A percentile compares a stretch with the other conserved stretches of the same genome.
These are phyloP conservation scores for Dothiorella sarmentorum DNA, from an alignment of 2,329 filamentous ascomycete genomes.

Conservation along the genomic window DNA sequence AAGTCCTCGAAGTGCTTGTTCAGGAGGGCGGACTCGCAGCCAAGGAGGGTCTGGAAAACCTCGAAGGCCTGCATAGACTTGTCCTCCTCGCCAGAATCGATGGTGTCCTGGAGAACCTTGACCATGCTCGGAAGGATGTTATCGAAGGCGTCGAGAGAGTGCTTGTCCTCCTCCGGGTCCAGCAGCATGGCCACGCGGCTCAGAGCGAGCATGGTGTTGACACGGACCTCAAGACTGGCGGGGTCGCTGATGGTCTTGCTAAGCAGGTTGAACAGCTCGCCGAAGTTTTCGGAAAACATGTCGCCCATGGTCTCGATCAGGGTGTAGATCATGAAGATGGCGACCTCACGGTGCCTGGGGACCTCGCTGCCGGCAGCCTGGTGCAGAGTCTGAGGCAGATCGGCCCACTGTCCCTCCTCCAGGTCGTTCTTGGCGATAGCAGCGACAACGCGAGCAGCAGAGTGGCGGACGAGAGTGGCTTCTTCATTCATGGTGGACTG, in stretches of 20 bases:
- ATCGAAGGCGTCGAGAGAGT: constrained; percentile 72
- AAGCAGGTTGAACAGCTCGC: constrained; percentile 79
- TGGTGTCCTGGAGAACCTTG: constrained; percentile 77
- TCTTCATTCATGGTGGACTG: constrained; percentile 79
- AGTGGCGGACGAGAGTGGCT: constrained; percentile 74
- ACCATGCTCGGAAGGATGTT: constrained; percentile 84
- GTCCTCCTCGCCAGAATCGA: constrained; percentile 79
- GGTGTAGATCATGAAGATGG: constrained; percentile 88
- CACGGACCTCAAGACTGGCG: constrained; percentile 84
- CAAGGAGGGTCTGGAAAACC: constrained; percentile 92
- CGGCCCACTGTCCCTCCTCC: constrained; percentile 78
- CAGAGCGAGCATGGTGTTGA: constrained; percentile 90
- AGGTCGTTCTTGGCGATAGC: constrained; percentile 83
- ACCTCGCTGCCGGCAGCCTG: constrained; percentile 73
- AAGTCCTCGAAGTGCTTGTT: constrained; percentile 85
- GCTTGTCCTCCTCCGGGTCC: constrained; percentile 78
- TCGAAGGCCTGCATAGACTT: constrained; percentile 88
- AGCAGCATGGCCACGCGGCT: constrained; percentile 84
- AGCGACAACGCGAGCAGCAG: constrained; percentile 81
- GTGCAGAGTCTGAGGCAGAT: constrained; percentile 74
- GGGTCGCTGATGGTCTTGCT: constrained; percentile 83
- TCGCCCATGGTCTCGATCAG: constrained; percentile 85
- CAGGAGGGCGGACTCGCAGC: constrained; percentile 81
- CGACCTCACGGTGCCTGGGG: constrained; percentile 80
- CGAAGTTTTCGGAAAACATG: constrained; percentile 75